These are phyloP conservation scores for Vigna hirtella DNA, from an alignment of 306 rosid species.

Conservation along the genomic window DNA sequence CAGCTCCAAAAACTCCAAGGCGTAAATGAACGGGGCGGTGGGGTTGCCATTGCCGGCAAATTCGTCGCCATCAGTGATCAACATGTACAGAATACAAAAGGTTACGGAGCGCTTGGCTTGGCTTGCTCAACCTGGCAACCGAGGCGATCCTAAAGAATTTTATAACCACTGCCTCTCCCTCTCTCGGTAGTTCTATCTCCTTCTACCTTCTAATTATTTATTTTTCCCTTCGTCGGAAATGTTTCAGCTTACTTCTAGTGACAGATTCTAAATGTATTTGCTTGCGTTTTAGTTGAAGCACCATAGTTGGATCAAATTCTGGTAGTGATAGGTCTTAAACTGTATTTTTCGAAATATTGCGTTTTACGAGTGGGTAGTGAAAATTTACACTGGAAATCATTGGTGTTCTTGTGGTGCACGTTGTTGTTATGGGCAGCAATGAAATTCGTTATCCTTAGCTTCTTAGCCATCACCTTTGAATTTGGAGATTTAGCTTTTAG, in stretches of 20 bases:
- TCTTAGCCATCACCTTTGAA: too few species aligned
- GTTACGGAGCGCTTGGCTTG: conserved; percentile 50
- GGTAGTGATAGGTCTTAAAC: neutral
- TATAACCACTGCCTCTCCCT: conserved; percentile 63
- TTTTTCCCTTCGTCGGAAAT: neutral
- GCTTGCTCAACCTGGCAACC: conserved; percentile 44
- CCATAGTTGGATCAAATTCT: neutral
- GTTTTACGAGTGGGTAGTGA: neutral
- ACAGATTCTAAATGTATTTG: neutral
- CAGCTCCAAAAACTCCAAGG: neutral
- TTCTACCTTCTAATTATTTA: neutral
- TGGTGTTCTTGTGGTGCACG: neutral
- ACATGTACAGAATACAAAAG: conserved; percentile 46
- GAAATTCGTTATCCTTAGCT: neutral
- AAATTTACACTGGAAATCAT: neutral
- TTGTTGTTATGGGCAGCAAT: neutral
- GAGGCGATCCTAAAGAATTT: conserved; percentile 50
- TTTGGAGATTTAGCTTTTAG: too few species aligned
- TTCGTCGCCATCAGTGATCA: conserved; percentile 47
- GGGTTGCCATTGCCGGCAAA: conserved; percentile 32
- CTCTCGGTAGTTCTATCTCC: conserved; percentile 50
- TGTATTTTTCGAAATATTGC: neutral
- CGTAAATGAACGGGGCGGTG: conserved; percentile 34
- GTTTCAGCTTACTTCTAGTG: neutral
- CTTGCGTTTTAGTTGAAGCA: neutral